Base-by-base conservation (phyloP, 164 flowering plant species). In the Annona cherimola region DNA sequence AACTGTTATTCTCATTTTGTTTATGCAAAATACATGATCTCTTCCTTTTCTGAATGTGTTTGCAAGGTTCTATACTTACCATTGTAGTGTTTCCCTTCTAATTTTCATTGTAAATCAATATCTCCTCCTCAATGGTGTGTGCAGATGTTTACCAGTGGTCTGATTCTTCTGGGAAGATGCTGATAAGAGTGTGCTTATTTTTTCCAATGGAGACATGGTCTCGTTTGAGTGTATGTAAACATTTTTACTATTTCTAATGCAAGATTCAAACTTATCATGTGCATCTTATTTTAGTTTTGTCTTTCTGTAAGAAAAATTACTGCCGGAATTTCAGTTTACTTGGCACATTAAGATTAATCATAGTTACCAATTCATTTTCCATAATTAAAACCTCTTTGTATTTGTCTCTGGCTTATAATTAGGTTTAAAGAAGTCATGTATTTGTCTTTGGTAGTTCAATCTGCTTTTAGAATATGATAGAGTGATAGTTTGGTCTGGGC, bases 201-300 rank as follows among this genome's bases (percentile, higher is more conserved):
- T 95, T 95, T 71, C 99, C 99, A 41, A 80, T 95, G 80, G 88
- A 83, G 86, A 91, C 98, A 20, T 92, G 97, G 97, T 78, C 91
- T 67, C 89, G 87, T 20, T 77, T 95, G 76, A 74, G 26, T 73
- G 99, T 92, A 91, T 66, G 93, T 50, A 50, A 50, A 26, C 14
- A 63, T 59, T 71, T 66, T 63, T 63, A 64, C 14, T 44, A 40
- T 50, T 50, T 50, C 57, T 9, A 16, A 50, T 50, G 57, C 57
- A 5, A 50, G 35, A 26, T 26, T 26, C 9, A 9, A 50, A 50
- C 11, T 16, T 50, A 16, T 50, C 57, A 50, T 50, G 14, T 16
- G 14, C 14, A 9, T 50, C 57, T 12, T 50, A 12, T 50, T 11
- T 12, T 11, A 2, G 9, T 50, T 50, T 50, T 50, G 35, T 26